Percentiles rank a stretch among this genome's conserved stretches.
Evolutionary conservation across 148 eudicot species (phyloP).

Genomic region (Arctostaphylos glauca): DNA sequence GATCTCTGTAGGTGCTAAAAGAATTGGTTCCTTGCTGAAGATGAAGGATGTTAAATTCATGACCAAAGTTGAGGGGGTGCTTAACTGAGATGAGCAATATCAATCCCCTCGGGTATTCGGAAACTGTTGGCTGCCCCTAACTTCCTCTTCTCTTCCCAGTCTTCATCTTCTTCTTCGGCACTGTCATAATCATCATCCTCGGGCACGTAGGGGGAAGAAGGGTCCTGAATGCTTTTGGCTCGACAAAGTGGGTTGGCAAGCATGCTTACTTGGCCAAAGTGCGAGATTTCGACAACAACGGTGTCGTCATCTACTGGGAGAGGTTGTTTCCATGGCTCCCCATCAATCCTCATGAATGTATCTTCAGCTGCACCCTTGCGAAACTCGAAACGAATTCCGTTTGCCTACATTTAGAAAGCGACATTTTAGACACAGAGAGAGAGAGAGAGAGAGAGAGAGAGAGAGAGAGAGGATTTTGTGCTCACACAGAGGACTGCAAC

Average conservation of each 20-base stretch:
- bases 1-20: background rate
- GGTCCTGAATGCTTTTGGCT: conserved; percentile 57
- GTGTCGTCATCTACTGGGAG: conserved; percentile 74
- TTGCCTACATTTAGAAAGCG: conserved; percentile 39
- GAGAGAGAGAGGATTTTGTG: too few relatives aligned
- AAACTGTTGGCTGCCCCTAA: conserved; percentile 92
- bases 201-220: conserved; percentile 23
- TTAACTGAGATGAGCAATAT: conserved; percentile 70
- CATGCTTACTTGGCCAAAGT: conserved; percentile 79
- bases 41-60: background rate
- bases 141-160: conserved; percentile 61
- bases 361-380: conserved; percentile 67
- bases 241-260: conserved; percentile 58
- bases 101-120: conserved; percentile 69
- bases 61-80: background rate
- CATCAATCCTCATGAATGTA: conserved; percentile 91
- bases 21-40: background rate
- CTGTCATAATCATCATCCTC: conserved; percentile 34
- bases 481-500: background rate
- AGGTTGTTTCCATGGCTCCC: conserved; percentile 98
- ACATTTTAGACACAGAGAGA: background rate
- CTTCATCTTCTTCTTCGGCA: conserved; percentile 41
- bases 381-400: conserved; percentile 68
- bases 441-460: background rate
- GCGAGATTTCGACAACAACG: conserved; percentile 77